Conservation (phyloP, 805 yeast genomes). For the Lachancea waltii region DNA sequence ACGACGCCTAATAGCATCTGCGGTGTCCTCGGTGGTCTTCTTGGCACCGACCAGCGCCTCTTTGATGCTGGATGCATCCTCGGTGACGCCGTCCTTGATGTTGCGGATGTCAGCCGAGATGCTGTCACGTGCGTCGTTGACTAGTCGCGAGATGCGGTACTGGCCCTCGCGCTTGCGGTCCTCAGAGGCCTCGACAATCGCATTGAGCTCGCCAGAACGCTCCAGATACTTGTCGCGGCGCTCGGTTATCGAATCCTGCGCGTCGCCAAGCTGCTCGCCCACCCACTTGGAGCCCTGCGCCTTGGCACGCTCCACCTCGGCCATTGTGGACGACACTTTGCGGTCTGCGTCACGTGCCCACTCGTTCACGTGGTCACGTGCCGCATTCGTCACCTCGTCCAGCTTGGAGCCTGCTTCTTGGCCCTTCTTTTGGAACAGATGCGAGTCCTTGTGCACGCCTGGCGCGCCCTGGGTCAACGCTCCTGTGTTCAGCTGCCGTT, state of each 20-base stretch:
- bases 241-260: constrained; percentile 5
- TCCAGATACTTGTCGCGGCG: constrained; percentile 10
- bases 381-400: constrained; percentile 7
- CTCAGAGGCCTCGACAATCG: constrained; percentile 4
- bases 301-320: constrained; percentile 11
- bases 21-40: constrained; percentile 5
- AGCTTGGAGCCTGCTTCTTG: constrained; percentile 10
- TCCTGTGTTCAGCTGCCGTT: constrained; percentile 12
- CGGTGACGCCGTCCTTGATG: constrained; percentile 16
- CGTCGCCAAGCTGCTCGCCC: constrained; percentile 9
- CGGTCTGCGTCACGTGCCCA: constrained; percentile 10
- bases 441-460: constrained; percentile 1
- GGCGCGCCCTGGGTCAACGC: constrained; percentile 1
- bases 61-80: constrained; percentile 14
- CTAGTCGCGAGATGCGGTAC: constrained; percentile 6
- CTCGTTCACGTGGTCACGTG: constrained; percentile 7
- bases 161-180: constrained; percentile 8
- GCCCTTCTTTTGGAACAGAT: constrained; percentile 9
- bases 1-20: constrained; percentile 12
- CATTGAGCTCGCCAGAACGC: constrained; percentile 7
- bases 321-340: constrained; percentile 9
- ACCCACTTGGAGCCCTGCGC: constrained; percentile 10
- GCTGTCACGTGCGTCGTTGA: constrained; percentile 7
- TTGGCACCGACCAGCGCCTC: constrained; percentile 12
- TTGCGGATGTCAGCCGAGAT: constrained; percentile 10